A percentile compares a stretch with the other conserved stretches of the same genome.
phyloP scores from a whole-genome alignment of 2,329 filamentous ascomycete genomes.

The Calonectria pauciramosa region DNA sequence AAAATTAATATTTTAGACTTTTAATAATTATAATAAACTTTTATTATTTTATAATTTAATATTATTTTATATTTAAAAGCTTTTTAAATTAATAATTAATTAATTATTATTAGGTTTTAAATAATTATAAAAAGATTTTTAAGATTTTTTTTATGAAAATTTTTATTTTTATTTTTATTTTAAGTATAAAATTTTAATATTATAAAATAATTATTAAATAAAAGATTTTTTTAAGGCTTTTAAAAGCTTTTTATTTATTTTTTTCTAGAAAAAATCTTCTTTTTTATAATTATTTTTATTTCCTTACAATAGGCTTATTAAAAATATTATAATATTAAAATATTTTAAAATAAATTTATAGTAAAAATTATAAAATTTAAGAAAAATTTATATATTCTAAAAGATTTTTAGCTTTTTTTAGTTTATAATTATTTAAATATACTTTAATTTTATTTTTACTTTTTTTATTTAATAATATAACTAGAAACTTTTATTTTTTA shows the following conservation, averaged over 20 bases:
- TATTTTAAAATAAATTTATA: slow-evolving; percentile 8
- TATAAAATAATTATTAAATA: slow-evolving; percentile 14
- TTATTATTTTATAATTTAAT: neutral
- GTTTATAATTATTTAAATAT: slow-evolving; percentile 16
- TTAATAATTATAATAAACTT: neutral
- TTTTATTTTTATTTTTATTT: neutral
- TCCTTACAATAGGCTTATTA: slow-evolving; percentile 6
- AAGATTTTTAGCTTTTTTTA: slow-evolving; percentile 1
- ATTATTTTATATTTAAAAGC: neutral
- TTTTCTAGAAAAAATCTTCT: neutral
- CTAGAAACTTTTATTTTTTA: neutral
- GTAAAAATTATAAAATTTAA: slow-evolving; percentile 25
- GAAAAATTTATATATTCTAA: slow-evolving; percentile 17
- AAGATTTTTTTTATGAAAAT: neutral
- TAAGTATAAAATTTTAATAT: neutral
- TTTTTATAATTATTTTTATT: slow-evolving; percentile 8
- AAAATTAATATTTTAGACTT: neutral
- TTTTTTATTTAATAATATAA: slow-evolving; percentile 13
- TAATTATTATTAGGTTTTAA: neutral
- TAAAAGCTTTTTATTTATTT: neutral
- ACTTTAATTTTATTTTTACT: slow-evolving; percentile 13
- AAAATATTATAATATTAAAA: slow-evolving; percentile 11
- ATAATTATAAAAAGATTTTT: neutral
- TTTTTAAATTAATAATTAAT: neutral
- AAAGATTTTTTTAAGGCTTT: neutral